These are phyloP conservation scores for Babesia caballi DNA, from an alignment of 169 alveolate species.

Conservation along the genomic window DNA sequence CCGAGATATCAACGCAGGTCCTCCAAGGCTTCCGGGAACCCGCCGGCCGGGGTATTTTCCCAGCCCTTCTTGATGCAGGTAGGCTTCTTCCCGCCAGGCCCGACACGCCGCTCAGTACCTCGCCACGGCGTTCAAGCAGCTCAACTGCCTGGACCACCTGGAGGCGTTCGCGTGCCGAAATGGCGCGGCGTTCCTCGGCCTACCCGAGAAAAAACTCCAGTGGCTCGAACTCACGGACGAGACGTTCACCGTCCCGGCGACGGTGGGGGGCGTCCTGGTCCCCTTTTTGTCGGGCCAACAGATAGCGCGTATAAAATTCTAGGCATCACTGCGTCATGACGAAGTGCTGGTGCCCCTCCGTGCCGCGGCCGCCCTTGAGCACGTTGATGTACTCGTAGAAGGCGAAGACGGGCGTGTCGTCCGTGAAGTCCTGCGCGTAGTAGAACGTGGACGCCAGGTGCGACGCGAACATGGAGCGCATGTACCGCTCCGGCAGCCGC, in stretches of 20 bases:
- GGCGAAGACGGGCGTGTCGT: slow-evolving; percentile 77
- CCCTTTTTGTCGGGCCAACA: slow-evolving; percentile 72
- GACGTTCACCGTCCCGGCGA: slow-evolving; percentile 1
- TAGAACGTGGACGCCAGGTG: slow-evolving; percentile 77
- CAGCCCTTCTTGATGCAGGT: slow-evolving; percentile 70
- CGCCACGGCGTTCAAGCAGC: slow-evolving; percentile 55
- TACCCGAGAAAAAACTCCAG: slow-evolving; percentile 47
- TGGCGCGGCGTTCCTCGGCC: slow-evolving; percentile 67
- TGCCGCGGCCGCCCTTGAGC: slow-evolving; percentile 26
- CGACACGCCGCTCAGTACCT: slow-evolving; percentile 30
- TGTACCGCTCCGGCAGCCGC: slow-evolving; percentile 75
- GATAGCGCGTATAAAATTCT: background rate
- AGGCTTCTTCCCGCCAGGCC: background rate
- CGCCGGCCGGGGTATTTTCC: slow-evolving; percentile 75
- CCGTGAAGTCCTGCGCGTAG: slow-evolving; percentile 73
- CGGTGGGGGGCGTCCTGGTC: slow-evolving; percentile 55
- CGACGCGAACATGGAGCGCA: slow-evolving; percentile 77
- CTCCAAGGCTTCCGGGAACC: slow-evolving; percentile 49
- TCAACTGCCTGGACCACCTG: slow-evolving; percentile 63
- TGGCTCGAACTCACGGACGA: slow-evolving; percentile 13
- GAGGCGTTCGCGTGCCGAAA: slow-evolving; percentile 69
- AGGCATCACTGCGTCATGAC: background rate
- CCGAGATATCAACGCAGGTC: background rate
- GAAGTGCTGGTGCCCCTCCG: background rate
- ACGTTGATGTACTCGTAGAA: slow-evolving; percentile 73